phyloP scores from a whole-genome alignment of 2,329 filamentous ascomycete species.

The Ilyonectria mors-panacis region DNA sequence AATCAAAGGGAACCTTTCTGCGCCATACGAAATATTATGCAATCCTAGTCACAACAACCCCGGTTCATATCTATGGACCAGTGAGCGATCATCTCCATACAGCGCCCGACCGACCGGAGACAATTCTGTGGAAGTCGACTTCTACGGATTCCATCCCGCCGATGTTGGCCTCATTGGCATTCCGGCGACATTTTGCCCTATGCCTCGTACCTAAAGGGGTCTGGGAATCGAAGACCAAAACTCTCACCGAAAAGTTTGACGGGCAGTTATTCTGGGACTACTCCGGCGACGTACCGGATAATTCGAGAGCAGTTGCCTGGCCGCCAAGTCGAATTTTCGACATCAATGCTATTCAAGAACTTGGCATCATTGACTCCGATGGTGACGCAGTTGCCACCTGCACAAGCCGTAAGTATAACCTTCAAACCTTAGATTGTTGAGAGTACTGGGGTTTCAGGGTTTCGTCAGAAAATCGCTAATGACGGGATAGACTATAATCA shows the following conservation, averaged over 20 bases:
- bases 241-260: slow-evolving; percentile 12
- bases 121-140: slow-evolving; percentile 9
- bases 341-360: slow-evolving; percentile 17
- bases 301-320: slow-evolving; percentile 12
- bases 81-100: slow-evolving; percentile 17
- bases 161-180: slow-evolving; percentile 14
- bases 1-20: background rate
- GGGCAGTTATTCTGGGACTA: slow-evolving; percentile 24
- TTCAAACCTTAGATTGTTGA: background rate
- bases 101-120: background rate
- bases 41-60: slow-evolving; percentile 18
- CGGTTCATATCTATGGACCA: slow-evolving; percentile 20
- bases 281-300: background rate
- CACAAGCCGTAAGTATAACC: slow-evolving; percentile 11
- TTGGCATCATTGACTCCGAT: slow-evolving; percentile 6
- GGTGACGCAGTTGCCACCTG: background rate
- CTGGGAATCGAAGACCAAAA: slow-evolving; percentile 18
- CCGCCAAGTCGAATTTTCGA: background rate
- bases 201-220: slow-evolving; percentile 13
- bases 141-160: slow-evolving; percentile 1
- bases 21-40: slow-evolving; percentile 3
- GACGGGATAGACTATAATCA: slow-evolving; percentile 6
- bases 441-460: background rate
- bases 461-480: background rate
- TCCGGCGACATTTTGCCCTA: slow-evolving; percentile 21